phyloP scores from a whole-genome alignment of 2,329 filamentous ascomycete species.

The Trichoderma atroviride region DNA sequence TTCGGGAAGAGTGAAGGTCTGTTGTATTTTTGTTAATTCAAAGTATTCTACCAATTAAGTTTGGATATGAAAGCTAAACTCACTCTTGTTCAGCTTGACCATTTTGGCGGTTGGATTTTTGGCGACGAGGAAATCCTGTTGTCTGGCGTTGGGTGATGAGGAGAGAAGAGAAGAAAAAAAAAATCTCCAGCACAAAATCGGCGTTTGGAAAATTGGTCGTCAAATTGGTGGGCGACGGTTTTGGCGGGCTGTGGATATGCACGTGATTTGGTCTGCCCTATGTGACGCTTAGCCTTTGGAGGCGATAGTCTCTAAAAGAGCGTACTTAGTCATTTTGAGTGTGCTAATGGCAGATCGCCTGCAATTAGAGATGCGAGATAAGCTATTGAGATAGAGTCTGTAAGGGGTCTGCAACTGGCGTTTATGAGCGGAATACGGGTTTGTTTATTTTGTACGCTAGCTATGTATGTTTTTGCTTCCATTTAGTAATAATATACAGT shows the following conservation, averaged over 20 bases:
- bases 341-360: not conserved
- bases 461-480: not conserved
- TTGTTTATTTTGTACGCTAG: not conserved
- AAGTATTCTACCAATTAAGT: not conserved
- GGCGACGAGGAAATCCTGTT: conserved; percentile 32
- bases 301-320: not conserved
- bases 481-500: conserved; percentile 7
- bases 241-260: conserved; percentile 34
- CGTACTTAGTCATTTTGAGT: not conserved
- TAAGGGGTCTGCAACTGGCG: not conserved
- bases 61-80: conserved; percentile 39
- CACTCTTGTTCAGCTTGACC: conserved; percentile 70
- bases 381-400: not conserved
- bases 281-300: not conserved
- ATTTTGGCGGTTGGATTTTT: conserved; percentile 53
- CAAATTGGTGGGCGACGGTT: conserved; percentile 36
- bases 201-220: conserved; percentile 26
- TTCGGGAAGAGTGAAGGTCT: conserved; percentile 77
- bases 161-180: conserved; percentile 17
- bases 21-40: conserved; percentile 18
- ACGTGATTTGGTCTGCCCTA: conserved; percentile 39
- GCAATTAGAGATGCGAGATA: not conserved
- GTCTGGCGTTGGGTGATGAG: conserved; percentile 37
- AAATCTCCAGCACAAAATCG: conserved; percentile 2
- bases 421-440: conserved; percentile 1